Conservation (phyloP, 768 basidiomycete genomes). For the Lyophyllum atratum region DNA sequence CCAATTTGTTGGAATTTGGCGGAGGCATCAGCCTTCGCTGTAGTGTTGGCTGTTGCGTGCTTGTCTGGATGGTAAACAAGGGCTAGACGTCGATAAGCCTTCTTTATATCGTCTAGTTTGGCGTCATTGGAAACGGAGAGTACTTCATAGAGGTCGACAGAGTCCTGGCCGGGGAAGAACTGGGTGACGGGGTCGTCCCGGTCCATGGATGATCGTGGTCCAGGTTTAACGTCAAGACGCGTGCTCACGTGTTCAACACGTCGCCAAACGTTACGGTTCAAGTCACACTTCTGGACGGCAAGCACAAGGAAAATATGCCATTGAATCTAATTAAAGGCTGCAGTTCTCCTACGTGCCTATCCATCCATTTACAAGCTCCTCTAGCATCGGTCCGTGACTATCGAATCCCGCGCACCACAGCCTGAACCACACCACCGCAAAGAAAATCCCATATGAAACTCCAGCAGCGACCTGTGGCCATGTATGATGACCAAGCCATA, state of each 20-base stretch:
- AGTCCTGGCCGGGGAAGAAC: constrained; percentile 76
- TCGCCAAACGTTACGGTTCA: not conserved
- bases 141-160: constrained; percentile 77
- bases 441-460: constrained; percentile 50
- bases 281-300: no score
- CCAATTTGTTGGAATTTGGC: constrained; percentile 90
- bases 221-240: constrained; percentile 10
- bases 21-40: constrained; percentile 66
- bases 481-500: constrained; percentile 80
- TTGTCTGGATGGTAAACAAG: constrained; percentile 91
- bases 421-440: constrained; percentile 57
- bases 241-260: constrained; percentile 7
- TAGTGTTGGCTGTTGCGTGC: constrained; percentile 60
- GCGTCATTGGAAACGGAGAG: constrained; percentile 59
- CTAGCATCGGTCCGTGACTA: constrained; percentile 16
- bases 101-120: constrained; percentile 69
- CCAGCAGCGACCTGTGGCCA: constrained; percentile 69
- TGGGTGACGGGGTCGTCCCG: constrained; percentile 69
- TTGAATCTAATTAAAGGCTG: not conserved
- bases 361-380: constrained; percentile 5
- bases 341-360: not conserved
- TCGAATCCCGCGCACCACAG: constrained; percentile 45
- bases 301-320: no score
- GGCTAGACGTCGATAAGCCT: constrained; percentile 83
- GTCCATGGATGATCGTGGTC: constrained; percentile 63